These are phyloP conservation scores for Platanus orientalis DNA, from an alignment of 164 flowering plant genomes.

Conservation along the genomic window DNA sequence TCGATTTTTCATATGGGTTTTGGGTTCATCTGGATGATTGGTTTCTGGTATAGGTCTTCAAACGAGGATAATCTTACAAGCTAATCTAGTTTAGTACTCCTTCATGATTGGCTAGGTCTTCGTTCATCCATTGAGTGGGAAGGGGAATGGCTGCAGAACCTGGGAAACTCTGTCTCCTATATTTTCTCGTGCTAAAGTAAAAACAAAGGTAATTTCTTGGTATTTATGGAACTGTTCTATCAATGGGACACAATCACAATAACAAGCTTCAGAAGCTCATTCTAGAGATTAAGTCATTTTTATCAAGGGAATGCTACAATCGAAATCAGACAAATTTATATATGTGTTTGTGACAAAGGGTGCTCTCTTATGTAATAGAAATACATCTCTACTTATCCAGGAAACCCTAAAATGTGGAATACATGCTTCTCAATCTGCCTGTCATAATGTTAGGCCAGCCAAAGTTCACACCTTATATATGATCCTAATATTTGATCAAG, in stretches of 20 bases:
- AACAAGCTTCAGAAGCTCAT: neutral
- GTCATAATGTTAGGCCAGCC: neutral
- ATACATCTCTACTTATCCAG: neutral
- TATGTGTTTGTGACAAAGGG: neutral
- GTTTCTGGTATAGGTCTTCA: neutral
- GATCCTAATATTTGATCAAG: neutral
- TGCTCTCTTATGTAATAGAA: neutral
- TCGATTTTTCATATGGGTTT: neutral
- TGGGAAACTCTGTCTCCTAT: conserved; percentile 84
- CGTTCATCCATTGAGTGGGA: conserved; percentile 87
- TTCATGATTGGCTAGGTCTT: conserved; percentile 58
- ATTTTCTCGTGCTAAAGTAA: conserved; percentile 71
- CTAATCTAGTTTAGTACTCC: conserved; percentile 13
- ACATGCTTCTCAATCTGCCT: neutral
- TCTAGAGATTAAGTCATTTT: neutral
- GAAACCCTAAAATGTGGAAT: neutral
- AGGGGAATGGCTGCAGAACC: conserved; percentile 60
- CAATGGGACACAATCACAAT: neutral
- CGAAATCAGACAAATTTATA: neutral
- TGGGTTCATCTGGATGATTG: neutral
- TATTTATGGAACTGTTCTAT: neutral
- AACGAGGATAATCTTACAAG: conserved; percentile 6
- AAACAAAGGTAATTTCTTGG: conserved; percentile 56
- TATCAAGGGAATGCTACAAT: neutral
- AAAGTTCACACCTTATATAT: neutral